These are phyloP conservation scores for Rhizophagus sp. DNA, from an alignment of 192 early-diverging fungal species.

Conservation along the genomic window DNA sequence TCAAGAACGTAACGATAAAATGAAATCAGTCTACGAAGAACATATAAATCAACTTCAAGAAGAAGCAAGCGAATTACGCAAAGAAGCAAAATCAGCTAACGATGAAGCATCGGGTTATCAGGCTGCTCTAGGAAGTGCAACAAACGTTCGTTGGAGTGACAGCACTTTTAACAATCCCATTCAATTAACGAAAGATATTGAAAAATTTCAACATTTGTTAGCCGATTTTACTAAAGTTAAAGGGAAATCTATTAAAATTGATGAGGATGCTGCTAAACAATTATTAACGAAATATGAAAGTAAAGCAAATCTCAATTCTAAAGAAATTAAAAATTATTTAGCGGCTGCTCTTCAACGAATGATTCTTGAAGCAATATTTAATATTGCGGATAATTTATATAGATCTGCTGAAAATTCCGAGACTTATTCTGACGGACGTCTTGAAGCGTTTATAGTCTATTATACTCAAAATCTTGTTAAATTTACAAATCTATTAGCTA, in stretches of 20 bases:
- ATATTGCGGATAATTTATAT: neutral
- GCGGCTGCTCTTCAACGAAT: conserved; percentile 4
- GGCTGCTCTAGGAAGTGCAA: conserved; percentile 12
- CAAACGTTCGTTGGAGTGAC: conserved; percentile 9
- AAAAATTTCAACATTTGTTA: neutral
- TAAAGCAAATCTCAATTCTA: neutral
- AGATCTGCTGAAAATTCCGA: neutral
- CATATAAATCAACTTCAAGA: neutral
- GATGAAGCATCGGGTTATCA: neutral
- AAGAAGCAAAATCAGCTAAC: neutral
- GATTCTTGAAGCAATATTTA: conserved; percentile 11
- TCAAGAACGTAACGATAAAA: neutral
- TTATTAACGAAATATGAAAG: conserved; percentile 4
- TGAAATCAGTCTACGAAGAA: neutral
- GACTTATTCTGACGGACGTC: neutral
- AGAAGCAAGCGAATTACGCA: neutral
- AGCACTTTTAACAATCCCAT: neutral
- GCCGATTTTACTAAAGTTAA: conserved; percentile 14
- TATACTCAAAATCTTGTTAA: neutral
- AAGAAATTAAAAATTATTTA: neutral
- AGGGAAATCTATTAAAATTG: neutral
- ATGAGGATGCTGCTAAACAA: neutral
- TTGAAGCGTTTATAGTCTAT: neutral
- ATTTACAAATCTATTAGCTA: neutral
- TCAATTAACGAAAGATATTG: neutral